A percentile compares a stretch with the other conserved stretches of the same genome.
Conservation (phyloP, 2,329 filamentous ascomycete genomes). For the Botryotinia globosa region DNA sequence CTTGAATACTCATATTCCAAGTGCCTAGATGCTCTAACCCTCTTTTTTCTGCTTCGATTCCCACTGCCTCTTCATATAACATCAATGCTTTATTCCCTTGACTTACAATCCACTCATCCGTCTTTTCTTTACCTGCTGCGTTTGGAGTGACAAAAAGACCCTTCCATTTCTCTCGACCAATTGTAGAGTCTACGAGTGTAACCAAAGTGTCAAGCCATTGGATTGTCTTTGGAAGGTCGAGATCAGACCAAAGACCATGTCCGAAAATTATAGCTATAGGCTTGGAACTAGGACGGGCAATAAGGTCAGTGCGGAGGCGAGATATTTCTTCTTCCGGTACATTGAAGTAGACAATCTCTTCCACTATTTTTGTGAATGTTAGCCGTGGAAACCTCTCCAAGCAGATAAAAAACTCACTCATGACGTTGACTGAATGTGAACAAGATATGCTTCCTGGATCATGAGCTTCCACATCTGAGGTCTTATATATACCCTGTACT, state of each 20-base stretch:
- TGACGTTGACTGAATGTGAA: slow-evolving; percentile 40
- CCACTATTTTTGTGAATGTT: slow-evolving; percentile 30
- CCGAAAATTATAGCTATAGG: slow-evolving; percentile 46
- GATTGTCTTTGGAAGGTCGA: slow-evolving; percentile 43
- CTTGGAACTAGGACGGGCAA: slow-evolving; percentile 26
- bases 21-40: slow-evolving; percentile 48
- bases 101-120: slow-evolving; percentile 46
- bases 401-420: slow-evolving; percentile 33
- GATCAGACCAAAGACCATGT: slow-evolving; percentile 49
- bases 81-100: slow-evolving; percentile 49
- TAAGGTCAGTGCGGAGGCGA: slow-evolving; percentile 42
- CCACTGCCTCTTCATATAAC: slow-evolving; percentile 43
- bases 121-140: slow-evolving; percentile 46
- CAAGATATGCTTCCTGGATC: slow-evolving; percentile 46
- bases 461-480: slow-evolving; percentile 44
- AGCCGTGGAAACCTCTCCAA: background rate
- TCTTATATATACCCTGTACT: slow-evolving; percentile 49
- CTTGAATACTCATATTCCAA: slow-evolving; percentile 51
- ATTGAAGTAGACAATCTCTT: slow-evolving; percentile 46
- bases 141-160: slow-evolving; percentile 45
- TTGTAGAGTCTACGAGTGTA: slow-evolving; percentile 30
- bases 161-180: slow-evolving; percentile 25
- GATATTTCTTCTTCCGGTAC: slow-evolving; percentile 43
- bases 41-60: slow-evolving; percentile 33
- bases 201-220: slow-evolving; percentile 44